phyloP scores from a whole-genome alignment of 331 rosid species.

The Malus hybrid region DNA sequence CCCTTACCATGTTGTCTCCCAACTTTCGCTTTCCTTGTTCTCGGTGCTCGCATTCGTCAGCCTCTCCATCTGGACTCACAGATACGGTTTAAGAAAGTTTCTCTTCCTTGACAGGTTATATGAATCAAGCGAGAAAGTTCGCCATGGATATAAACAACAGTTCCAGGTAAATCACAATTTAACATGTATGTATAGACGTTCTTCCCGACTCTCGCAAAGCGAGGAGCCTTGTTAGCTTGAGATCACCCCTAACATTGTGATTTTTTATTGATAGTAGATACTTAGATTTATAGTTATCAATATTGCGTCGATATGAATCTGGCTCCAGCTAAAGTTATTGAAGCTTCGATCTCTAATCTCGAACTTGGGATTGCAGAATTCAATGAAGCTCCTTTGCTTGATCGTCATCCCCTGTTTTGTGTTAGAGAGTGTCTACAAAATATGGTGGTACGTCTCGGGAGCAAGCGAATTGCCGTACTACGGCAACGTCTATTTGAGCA shows the following conservation, averaged over 20 bases:
- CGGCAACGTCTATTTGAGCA: conserved; percentile 46
- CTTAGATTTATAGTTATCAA: no score
- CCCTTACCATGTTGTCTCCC: conserved; percentile 68
- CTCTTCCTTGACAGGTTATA: conserved; percentile 62
- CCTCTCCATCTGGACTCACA: conserved; percentile 59
- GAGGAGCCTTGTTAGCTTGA: no score
- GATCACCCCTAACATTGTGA: no score
- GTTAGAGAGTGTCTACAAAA: conserved; percentile 61
- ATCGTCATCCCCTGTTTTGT: conserved; percentile 55
- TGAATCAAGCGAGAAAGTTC: conserved; percentile 49
- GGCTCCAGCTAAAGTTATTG: background rate
- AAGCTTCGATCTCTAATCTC: background rate
- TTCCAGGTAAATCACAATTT: conserved; percentile 40
- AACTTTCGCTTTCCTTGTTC: conserved; percentile 48
- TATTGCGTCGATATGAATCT: no score
- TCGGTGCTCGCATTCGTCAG: conserved; percentile 49
- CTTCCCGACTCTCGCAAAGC: no score
- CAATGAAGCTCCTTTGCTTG: conserved; percentile 45
- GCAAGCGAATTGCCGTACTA: conserved; percentile 51
- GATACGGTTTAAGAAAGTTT: conserved; percentile 49
- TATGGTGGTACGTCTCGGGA: conserved; percentile 91
- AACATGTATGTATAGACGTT: background rate
- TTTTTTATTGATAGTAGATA: no score
- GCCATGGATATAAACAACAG: conserved; percentile 41
- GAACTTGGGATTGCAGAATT: conserved; percentile 43